phyloP scores from a whole-genome alignment of 2,329 filamentous ascomycete species.

The Xylaria digitata region DNA sequence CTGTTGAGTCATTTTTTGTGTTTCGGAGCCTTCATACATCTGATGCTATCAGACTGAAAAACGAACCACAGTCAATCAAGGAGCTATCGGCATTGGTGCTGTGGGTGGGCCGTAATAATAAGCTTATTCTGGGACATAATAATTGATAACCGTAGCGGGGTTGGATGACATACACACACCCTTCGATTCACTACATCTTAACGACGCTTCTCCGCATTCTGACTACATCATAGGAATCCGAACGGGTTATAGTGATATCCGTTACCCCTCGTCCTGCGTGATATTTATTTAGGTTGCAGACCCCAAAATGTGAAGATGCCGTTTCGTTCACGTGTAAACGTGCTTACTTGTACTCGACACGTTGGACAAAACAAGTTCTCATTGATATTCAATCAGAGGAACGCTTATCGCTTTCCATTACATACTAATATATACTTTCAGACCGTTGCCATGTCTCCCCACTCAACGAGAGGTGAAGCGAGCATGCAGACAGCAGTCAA shows the following conservation, averaged over 20 bases:
- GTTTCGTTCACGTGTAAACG: slow-evolving; percentile 3
- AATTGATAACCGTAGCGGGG: not conserved
- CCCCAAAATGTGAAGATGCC: slow-evolving; percentile 6
- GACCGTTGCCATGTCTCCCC: slow-evolving; percentile 38
- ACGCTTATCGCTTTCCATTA: slow-evolving; percentile 1
- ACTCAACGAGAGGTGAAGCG: slow-evolving; percentile 31
- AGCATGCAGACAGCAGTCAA: slow-evolving; percentile 25
- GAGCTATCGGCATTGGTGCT: not conserved
- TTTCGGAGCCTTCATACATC: not conserved
- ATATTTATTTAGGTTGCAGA: slow-evolving; percentile 2
- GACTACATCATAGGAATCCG: not conserved
- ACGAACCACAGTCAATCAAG: not conserved
- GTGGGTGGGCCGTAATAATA: not conserved
- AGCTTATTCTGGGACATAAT: not conserved
- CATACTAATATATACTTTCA: not conserved
- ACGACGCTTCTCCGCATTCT: slow-evolving; percentile 33
- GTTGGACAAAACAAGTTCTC: not conserved
- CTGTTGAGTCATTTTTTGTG: not conserved
- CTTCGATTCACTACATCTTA: slow-evolving; percentile 7
- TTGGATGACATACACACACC: slow-evolving; percentile 20
- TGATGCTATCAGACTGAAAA: not conserved
- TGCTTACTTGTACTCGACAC: not conserved
- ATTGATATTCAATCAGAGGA: not conserved
- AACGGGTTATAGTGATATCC: not conserved
- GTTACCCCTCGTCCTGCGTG: slow-evolving; percentile 27